These are phyloP conservation scores for Candida oleophila DNA, from an alignment of 805 yeast species.

Conservation along the genomic window DNA sequence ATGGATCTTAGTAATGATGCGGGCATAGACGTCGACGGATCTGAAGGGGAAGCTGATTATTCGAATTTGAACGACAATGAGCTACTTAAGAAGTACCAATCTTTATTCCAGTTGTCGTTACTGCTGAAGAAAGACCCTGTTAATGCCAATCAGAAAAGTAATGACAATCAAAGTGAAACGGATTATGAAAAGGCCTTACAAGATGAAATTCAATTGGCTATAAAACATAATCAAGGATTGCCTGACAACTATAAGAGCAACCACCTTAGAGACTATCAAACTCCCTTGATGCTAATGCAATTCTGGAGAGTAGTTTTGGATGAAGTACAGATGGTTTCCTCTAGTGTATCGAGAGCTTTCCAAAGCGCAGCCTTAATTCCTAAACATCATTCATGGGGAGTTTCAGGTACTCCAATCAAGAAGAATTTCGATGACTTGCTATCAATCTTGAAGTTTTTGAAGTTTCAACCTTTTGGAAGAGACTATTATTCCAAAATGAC, in stretches of 20 bases:
- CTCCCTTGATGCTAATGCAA: constrained; percentile 78
- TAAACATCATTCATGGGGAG: constrained; percentile 93
- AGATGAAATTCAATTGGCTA: constrained; percentile 30
- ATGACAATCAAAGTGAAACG: constrained; percentile 20
- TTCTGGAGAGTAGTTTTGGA: constrained; percentile 91
- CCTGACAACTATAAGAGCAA: constrained; percentile 19
- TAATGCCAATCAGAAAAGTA: constrained; percentile 22
- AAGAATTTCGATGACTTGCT: constrained; percentile 64
- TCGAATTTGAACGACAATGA: constrained; percentile 5
- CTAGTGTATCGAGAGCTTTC: constrained; percentile 72
- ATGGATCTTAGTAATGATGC: constrained; percentile 7
- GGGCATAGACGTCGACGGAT: constrained; percentile 6
- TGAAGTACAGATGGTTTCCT: constrained; percentile 91
- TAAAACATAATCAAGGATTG: constrained; percentile 22
- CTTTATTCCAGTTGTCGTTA: constrained; percentile 26
- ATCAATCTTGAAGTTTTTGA: constrained; percentile 67
- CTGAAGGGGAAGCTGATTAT: constrained; percentile 10
- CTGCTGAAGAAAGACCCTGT: constrained; percentile 21
- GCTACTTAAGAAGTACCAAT: constrained; percentile 17
- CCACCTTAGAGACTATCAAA: constrained; percentile 52
- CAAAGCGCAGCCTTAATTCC: constrained; percentile 78
- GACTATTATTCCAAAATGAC: constrained; percentile 25
- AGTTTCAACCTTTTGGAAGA: constrained; percentile 63
- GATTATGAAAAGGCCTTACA: constrained; percentile 33
- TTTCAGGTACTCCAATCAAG: constrained; percentile 90